These are phyloP conservation scores for Geosmithia morbida DNA, from an alignment of 2,329 filamentous ascomycete genomes.

Conservation along the genomic window DNA sequence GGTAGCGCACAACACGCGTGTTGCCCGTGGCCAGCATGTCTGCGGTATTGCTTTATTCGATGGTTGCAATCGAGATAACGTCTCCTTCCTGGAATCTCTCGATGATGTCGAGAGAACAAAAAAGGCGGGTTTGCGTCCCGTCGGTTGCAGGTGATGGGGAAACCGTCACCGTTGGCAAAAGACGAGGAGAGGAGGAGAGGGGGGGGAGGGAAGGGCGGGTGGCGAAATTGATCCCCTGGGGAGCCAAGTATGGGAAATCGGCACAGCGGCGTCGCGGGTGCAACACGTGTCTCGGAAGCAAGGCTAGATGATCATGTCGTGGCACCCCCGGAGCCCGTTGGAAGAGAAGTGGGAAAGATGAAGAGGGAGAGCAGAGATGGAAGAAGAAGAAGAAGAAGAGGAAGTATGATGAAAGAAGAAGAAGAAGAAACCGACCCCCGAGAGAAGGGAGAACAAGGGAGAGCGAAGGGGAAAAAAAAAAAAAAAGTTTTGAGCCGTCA, in stretches of 20 bases:
- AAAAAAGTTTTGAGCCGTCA: no score
- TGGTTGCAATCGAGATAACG: background rate
- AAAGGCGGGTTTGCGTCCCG: background rate
- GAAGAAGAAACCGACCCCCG: no score
- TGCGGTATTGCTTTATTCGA: background rate
- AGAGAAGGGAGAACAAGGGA: no score
- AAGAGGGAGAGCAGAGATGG: background rate
- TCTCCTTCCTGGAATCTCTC: no score
- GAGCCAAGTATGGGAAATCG: background rate
- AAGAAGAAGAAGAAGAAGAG: background rate
- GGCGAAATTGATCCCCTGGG: background rate
- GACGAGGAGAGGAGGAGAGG: background rate
- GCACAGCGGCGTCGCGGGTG: background rate
- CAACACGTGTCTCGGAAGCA: background rate
- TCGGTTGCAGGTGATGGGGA: background rate
- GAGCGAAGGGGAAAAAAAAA: no score
- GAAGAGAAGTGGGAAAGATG: background rate
- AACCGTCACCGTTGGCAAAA: background rate
- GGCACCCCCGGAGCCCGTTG: background rate
- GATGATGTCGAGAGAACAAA: no score
- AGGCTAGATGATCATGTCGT: background rate
- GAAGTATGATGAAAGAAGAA: no score
- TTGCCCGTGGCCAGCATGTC: conserved; percentile 49
- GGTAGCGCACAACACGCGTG: conserved; percentile 60
- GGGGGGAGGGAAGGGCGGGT: background rate